phyloP scores from a whole-genome alignment of 257 asterid species.

The Capsicum baccatum region DNA sequence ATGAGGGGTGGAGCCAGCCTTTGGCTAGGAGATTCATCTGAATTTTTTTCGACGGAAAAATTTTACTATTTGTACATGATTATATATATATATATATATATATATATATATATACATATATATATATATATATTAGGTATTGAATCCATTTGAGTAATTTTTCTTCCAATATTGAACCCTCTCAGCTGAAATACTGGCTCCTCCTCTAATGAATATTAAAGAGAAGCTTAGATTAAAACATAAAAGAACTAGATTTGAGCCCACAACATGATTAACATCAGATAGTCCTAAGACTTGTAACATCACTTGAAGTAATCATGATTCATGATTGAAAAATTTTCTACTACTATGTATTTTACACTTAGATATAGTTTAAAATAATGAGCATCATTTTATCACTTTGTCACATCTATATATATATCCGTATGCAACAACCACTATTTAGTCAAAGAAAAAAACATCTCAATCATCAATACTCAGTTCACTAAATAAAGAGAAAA shows the following conservation, averaged over 20 bases:
- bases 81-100: too few species aligned
- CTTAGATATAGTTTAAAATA: neutral
- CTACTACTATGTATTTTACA: neutral
- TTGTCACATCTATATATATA: neutral
- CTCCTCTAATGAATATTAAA: too few species aligned
- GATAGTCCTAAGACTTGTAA: neutral
- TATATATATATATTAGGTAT: too few species aligned
- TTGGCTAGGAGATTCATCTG: too few species aligned
- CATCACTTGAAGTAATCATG: neutral
- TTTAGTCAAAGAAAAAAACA: neutral
- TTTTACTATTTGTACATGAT: too few species aligned
- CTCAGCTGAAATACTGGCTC: too few species aligned
- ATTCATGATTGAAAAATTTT: constrained; percentile 13
- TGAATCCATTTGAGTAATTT: too few species aligned
- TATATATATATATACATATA: too few species aligned
- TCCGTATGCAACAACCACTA: neutral
- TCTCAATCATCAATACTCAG: neutral
- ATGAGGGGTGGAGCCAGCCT: too few species aligned
- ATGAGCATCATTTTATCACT: neutral
- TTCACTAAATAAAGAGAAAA: neutral
- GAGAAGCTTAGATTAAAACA: neutral
- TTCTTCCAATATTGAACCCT: too few species aligned
- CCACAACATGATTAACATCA: constrained; percentile 24
- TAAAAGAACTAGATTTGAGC: neutral
- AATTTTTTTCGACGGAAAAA: too few species aligned